Evolutionary conservation across 257 asterid species (phyloP), one percentile per base, ranked within the genome.

Genomic region (Thymus mandschuricus): DNA sequence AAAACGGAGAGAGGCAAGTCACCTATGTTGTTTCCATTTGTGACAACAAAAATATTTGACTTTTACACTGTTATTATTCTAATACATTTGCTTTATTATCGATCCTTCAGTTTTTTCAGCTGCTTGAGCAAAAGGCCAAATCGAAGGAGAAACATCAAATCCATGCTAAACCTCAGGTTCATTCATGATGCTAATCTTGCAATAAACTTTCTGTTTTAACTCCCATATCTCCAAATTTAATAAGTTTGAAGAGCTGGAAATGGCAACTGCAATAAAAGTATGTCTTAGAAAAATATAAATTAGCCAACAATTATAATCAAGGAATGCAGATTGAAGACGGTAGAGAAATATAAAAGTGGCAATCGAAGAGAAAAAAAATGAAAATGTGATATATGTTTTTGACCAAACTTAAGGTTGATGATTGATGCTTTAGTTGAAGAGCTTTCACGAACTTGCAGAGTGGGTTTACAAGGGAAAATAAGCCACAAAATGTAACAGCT

Each of bases 1-100:
- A 74, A 93, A 87, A 70, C 87, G 92, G 40, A 89, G 80, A 85
- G 97, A 93, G 96, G 98, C 76, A 83, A 80, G 88, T 76, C 34
- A 15, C 56, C 56, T 44, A 54, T 48, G 51, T 57, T 13, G 30
- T 64, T 33, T 31, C 30, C 21, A 2, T 69, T 62, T 31, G n/a
- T 71, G 40, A 52, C 21, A 21, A n/a, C 21, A 50, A 60, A 52
- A 4, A 13, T 49, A 12, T 72, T 10, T 10, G 10, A 68, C 55
- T 41, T 29, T 15, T 43, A 11, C 44, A 60, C 56, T 52, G 43
- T 50, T 51, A 29, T 74, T 72, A 29, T 74, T 72, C 72, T 85
- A 69, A 83, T 15, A 72, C 43, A 30, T 44, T 58, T 28, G 46
- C 64, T 66, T 79, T 38, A 35, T 35, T 35, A 15, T 64, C 51